Evolutionary conservation across 345 rosid species (phyloP), one percentile per base, ranked within the genome.

Genomic region (Salix suchowensis): DNA sequence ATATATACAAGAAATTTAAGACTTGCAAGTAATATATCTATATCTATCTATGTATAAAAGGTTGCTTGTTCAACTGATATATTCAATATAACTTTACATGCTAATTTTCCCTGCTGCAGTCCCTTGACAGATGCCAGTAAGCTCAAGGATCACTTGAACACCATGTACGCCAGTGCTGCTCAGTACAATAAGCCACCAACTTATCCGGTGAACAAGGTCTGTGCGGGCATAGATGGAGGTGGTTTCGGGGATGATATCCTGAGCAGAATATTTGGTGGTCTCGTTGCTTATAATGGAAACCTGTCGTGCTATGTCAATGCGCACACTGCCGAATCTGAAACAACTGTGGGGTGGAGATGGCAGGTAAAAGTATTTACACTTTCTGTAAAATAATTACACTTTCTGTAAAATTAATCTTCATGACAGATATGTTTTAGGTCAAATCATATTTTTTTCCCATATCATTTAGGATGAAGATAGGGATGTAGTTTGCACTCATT

Each of bases 1-100:
- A 30, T 30, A 30, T 30, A 30, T 30, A 34, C 36, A 34, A 79
- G 61, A 88, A 68, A 76, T 94, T 94, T 87, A 87, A 82, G 77
- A 89, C 91, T 74, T 94, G 98, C 91, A 14, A 65, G 90, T 88
- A 83, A 69, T 50, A 34, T 30, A 32, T 32, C 5, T 32, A 32
- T 32, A 40, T 2, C 10, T 24, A n/a, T 36, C 21, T 8, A 10
- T 2, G 10, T 24, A n/a, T 36, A 28, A 26, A 68, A 5, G 0
- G 11, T 10, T 21, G 60, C 18, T 46, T 42, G 34, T 7, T 66
- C 32, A 16, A 67, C 9, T 67, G 8, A 18, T 40, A 36, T n/a
- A 21, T 9, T 39, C 14, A 11, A 23, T 36, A 8, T 2, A 67
- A 67, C 7, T 2, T 7, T 5, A 67, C 40, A 39, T 39, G 28